Percentiles rank a stretch among this genome's conserved stretches.
Conservation (phyloP, 441 rosid genomes). For the Bruguiera hainesii region DNA sequence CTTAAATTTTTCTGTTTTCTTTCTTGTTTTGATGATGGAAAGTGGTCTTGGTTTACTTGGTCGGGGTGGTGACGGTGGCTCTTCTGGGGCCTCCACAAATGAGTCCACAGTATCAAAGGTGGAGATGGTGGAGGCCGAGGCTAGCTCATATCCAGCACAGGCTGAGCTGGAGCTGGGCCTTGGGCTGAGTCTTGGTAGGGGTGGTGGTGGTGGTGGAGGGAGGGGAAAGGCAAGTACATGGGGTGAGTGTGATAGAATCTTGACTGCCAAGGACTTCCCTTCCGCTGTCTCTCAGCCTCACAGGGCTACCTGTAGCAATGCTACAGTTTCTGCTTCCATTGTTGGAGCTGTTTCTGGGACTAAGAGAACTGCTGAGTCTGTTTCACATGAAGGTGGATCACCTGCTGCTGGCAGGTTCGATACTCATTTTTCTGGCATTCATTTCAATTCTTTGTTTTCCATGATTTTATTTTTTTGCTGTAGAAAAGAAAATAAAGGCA, state of each 20-base stretch:
- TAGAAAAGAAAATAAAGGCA: neutral
- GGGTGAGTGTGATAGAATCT: slow-evolving; percentile 73
- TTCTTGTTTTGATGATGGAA: slow-evolving; percentile 35
- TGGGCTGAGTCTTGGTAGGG: slow-evolving; percentile 62
- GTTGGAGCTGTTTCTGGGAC: slow-evolving; percentile 41
- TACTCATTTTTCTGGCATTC: neutral
- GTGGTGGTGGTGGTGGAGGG: slow-evolving; percentile 40
- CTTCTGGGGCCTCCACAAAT: slow-evolving; percentile 30
- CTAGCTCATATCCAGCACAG: slow-evolving; percentile 39
- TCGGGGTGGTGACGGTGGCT: slow-evolving; percentile 25
- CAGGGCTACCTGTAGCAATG: slow-evolving; percentile 16
- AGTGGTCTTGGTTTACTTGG: slow-evolving; percentile 40
- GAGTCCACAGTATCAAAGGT: slow-evolving; percentile 32
- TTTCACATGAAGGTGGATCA: slow-evolving; percentile 54
- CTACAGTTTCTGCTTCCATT: slow-evolving; percentile 15
- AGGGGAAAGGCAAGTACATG: slow-evolving; percentile 38
- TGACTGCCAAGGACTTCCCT: slow-evolving; percentile 82
- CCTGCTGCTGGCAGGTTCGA: slow-evolving; percentile 59
- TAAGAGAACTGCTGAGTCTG: slow-evolving; percentile 69
- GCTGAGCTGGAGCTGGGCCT: slow-evolving; percentile 69
- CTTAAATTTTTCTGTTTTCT: slow-evolving; percentile 3
- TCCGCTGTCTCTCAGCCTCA: slow-evolving; percentile 32
- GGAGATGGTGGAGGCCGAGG: slow-evolving; percentile 47
- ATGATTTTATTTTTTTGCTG: neutral
- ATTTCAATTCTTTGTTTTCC: neutral